These are phyloP conservation scores for Aspergillus floridensis DNA, from an alignment of 2,329 filamentous ascomycete genomes.

Conservation along the genomic window DNA sequence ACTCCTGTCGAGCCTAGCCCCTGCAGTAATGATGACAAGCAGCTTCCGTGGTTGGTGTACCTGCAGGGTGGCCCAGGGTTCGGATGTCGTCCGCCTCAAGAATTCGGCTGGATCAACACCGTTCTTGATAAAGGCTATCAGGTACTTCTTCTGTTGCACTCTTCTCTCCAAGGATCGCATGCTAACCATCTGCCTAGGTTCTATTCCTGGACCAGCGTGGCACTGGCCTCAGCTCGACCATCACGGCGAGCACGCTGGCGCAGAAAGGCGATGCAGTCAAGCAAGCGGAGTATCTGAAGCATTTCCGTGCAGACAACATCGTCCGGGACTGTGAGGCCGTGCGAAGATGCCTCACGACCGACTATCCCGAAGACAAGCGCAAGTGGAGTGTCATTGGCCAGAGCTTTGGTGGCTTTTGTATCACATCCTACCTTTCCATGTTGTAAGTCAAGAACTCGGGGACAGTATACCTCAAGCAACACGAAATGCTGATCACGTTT, in stretches of 20 bases:
- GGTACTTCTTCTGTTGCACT: slow-evolving; percentile 37
- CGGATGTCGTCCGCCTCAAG: slow-evolving; percentile 71
- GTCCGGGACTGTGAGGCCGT: slow-evolving; percentile 88
- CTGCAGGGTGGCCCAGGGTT: slow-evolving; percentile 85
- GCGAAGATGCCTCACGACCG: slow-evolving; percentile 67
- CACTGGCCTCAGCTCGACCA: slow-evolving; percentile 77
- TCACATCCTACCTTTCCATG: slow-evolving; percentile 78
- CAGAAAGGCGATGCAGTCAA: slow-evolving; percentile 61
- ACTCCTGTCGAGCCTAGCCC: slow-evolving; percentile 47
- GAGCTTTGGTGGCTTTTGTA: slow-evolving; percentile 87
- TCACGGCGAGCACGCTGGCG: slow-evolving; percentile 70
- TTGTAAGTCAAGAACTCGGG: slow-evolving; percentile 42
- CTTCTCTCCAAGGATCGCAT: background rate
- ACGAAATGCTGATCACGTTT: background rate
- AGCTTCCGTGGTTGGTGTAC: slow-evolving; percentile 65
- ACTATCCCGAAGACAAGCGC: slow-evolving; percentile 66
- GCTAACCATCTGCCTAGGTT: slow-evolving; percentile 34
- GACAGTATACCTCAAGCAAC: background rate
- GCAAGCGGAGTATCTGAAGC: slow-evolving; percentile 77
- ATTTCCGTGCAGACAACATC: slow-evolving; percentile 86
- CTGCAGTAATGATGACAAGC: slow-evolving; percentile 43
- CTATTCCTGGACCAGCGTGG: slow-evolving; percentile 89
- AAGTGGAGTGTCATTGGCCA: slow-evolving; percentile 88
- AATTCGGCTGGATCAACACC: slow-evolving; percentile 66
- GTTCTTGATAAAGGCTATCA: slow-evolving; percentile 80